Percentiles rank a stretch among this genome's conserved stretches.
These are phyloP conservation scores for Macroventuria anomochaeta DNA, from an alignment of 2,329 filamentous ascomycete genomes.

Conservation along the genomic window DNA sequence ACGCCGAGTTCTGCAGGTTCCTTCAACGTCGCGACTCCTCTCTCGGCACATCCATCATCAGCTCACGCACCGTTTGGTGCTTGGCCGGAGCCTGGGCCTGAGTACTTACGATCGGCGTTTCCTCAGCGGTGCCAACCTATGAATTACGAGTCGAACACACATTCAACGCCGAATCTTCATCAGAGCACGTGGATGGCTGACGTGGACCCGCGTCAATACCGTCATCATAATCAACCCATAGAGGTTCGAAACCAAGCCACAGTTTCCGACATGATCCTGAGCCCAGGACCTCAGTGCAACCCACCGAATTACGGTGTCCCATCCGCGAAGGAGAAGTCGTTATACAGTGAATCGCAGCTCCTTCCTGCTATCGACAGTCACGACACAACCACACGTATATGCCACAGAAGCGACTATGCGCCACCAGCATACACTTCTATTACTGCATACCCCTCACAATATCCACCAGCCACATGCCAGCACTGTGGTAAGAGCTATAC, in stretches of 20 bases:
- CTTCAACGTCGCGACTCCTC: neutral
- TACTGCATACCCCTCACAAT: neutral
- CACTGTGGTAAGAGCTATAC: constrained; percentile 5
- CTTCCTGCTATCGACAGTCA: no score
- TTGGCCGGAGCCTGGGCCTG: neutral
- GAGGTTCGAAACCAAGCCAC: no score
- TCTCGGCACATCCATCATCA: neutral
- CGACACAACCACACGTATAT: neutral
- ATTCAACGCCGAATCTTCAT: no score
- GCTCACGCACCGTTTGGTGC: neutral
- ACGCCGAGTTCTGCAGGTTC: neutral
- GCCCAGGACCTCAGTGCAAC: no score
- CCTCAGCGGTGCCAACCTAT: neutral
- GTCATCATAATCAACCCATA: no score
- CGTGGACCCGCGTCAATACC: no score
- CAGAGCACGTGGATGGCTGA: no score
- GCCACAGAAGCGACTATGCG: neutral
- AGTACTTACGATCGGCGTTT: neutral
- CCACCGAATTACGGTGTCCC: no score
- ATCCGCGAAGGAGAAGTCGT: no score
- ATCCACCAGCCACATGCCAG: neutral
- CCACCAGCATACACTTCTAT: constrained; percentile 6
- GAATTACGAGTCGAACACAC: neutral
- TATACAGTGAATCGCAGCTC: no score
- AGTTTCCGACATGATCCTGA: neutral